Percentiles rank a stretch among this genome's conserved stretches.
Evolutionary conservation across 306 rosid genomes (phyloP).

Genomic region (Abrus precatorius): DNA sequence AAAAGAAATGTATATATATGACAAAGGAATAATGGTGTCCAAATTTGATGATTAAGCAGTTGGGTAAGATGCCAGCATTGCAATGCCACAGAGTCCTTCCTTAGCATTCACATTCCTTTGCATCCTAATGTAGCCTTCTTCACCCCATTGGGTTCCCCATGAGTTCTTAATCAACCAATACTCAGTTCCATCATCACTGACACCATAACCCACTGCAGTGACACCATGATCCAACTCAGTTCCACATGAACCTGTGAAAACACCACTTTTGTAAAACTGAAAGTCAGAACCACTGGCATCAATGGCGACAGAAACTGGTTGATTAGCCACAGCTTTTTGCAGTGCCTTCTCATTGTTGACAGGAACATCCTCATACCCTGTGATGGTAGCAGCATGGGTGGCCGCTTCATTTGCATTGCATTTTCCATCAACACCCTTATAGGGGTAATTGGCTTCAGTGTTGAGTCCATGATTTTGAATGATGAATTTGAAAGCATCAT

Average conservation of each 20-base stretch:
- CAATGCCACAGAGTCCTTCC: conserved; percentile 64
- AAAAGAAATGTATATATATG: no score
- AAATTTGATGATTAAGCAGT: conserved; percentile 9
- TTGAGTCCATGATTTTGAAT: conserved; percentile 49
- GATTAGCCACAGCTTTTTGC: conserved; percentile 54
- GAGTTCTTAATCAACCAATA: conserved; percentile 69
- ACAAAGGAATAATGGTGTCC: not conserved
- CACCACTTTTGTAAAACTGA: conserved; percentile 51
- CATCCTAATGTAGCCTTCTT: conserved; percentile 60
- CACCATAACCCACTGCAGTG: conserved; percentile 57
- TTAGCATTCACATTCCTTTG: conserved; percentile 51
- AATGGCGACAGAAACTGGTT: conserved; percentile 59
- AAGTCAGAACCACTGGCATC: conserved; percentile 57
- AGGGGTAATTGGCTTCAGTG: conserved; percentile 54
- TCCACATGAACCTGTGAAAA: conserved; percentile 58
- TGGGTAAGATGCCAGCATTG: conserved; percentile 62
- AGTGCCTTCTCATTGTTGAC: conserved; percentile 47
- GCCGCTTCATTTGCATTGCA: conserved; percentile 40
- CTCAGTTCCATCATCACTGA: conserved; percentile 49
- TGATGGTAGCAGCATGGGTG: conserved; percentile 39
- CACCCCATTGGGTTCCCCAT: conserved; percentile 63
- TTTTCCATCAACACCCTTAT: conserved; percentile 45
- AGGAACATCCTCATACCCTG: conserved; percentile 54
- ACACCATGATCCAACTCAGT: conserved; percentile 59
- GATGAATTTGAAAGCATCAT: conserved; percentile 60